These are phyloP conservation scores for Ceratobasidium sp. DNA, from an alignment of 1,284 basidiomycete genomes.

Conservation along the genomic window DNA sequence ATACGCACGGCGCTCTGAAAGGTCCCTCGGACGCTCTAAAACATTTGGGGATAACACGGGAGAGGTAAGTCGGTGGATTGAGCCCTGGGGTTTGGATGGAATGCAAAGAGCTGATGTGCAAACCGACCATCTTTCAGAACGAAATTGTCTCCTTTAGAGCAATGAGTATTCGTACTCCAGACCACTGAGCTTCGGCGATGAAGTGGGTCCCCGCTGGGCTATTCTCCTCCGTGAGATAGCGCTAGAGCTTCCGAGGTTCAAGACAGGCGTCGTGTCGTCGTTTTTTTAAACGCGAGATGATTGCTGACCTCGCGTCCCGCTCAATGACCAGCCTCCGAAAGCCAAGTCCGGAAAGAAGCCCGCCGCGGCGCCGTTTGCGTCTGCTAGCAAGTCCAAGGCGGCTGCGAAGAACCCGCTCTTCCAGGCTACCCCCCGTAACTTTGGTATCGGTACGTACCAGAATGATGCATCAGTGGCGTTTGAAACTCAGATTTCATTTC, in stretches of 20 bases:
- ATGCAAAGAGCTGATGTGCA: neutral
- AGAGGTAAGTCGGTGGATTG: constrained; percentile 33
- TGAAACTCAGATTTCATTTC: constrained; percentile 24
- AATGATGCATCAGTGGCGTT: constrained; percentile 4
- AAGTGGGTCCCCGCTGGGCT: constrained; percentile 39
- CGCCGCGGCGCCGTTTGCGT: constrained; percentile 78
- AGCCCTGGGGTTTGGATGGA: neutral
- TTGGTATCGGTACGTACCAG: constrained; percentile 86
- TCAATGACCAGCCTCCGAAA: constrained; percentile 88
- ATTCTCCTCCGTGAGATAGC: constrained; percentile 10
- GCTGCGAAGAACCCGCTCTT: constrained; percentile 95
- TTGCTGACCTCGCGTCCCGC: constrained; percentile 50
- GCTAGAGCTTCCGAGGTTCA: constrained; percentile 40
- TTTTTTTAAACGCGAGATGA: constrained; percentile 22
- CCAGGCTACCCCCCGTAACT: constrained; percentile 90
- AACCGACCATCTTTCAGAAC: neutral
- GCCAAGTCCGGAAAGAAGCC: constrained; percentile 80
- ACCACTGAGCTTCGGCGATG: constrained; percentile 33
- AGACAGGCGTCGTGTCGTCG: constrained; percentile 32
- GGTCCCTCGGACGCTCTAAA: constrained; percentile 14
- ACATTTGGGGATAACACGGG: neutral
- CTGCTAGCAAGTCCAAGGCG: constrained; percentile 77
- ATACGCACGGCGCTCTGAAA: neutral
- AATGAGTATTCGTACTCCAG: constrained; percentile 17
- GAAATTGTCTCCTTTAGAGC: neutral